These are phyloP conservation scores for Ilex asprella DNA, from an alignment of 257 asterid species.

Conservation along the genomic window DNA sequence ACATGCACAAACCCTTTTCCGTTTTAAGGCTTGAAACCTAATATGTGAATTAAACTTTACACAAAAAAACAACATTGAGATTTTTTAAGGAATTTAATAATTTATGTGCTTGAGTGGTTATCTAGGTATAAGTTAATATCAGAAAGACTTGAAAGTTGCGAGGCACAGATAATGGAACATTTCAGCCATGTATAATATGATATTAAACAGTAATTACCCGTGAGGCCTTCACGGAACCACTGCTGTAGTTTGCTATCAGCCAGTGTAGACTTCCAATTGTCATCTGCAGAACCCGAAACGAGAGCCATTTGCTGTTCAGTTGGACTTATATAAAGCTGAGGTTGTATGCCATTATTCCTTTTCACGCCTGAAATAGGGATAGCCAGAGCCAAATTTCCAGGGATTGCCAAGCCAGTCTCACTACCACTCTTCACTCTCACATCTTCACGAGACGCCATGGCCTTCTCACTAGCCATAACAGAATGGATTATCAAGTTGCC, in stretches of 20 bases:
- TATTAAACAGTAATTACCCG: constrained; percentile 38
- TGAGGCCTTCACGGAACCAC: constrained; percentile 98
- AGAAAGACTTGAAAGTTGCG: no score
- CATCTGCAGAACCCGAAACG: constrained; percentile 45
- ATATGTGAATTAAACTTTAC: no score
- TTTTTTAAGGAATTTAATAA: no score
- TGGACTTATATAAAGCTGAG: constrained; percentile 23
- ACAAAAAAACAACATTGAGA: no score
- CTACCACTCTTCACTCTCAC: constrained; percentile 23
- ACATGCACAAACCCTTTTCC: no score
- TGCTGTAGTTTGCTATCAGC: constrained; percentile 78
- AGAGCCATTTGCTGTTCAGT: constrained; percentile 43
- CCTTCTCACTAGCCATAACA: constrained; percentile 68
- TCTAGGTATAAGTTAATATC: no score
- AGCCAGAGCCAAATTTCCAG: constrained; percentile 46
- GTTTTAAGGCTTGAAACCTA: no score
- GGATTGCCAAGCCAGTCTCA: constrained; percentile 71
- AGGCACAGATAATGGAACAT: no score
- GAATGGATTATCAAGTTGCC: constrained; percentile 74
- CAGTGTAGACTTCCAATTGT: constrained; percentile 49
- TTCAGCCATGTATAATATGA: neutral
- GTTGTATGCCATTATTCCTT: constrained; percentile 3
- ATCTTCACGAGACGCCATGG: constrained; percentile 47
- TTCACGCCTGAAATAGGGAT: constrained; percentile 32
- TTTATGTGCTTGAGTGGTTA: no score